Conservation (phyloP, 176 grass and related monocot genomes). For the Cenchrus americanus region DNA sequence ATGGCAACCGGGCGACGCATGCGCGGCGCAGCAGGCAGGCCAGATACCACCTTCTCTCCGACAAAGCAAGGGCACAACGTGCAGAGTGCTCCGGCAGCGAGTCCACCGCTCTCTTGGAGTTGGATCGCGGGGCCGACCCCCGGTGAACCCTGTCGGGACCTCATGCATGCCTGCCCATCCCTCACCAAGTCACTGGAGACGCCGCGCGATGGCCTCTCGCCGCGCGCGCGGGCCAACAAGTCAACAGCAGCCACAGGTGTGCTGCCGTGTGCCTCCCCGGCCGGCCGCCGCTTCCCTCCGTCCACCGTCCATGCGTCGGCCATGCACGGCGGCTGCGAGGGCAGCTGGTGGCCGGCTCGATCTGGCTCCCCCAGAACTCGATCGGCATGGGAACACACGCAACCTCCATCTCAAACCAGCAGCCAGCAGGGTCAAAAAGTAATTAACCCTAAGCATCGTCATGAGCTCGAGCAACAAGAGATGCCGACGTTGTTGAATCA, state of each 20-base stretch:
- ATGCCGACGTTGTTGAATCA: too few species aligned
- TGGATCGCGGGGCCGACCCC: background rate
- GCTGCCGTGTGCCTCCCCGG: background rate
- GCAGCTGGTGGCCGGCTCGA: too few species aligned
- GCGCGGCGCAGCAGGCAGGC: background rate
- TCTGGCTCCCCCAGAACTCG: too few species aligned
- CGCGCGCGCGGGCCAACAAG: background rate
- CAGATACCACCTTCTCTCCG: conserved; percentile 23
- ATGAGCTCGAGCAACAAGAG: too few species aligned
- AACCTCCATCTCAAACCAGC: too few species aligned
- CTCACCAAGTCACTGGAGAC: background rate
- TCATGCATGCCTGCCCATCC: background rate
- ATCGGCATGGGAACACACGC: too few species aligned
- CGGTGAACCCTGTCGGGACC: background rate
- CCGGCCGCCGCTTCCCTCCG: background rate
- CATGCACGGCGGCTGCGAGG: background rate
- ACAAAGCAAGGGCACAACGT: background rate
- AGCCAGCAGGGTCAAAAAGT: too few species aligned
- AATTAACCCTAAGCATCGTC: too few species aligned
- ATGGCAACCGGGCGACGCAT: background rate
- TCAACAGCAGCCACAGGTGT: background rate
- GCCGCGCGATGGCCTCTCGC: background rate
- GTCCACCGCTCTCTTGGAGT: conserved; percentile 7
- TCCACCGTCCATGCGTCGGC: background rate
- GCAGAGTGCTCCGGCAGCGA: background rate